Evolutionary conservation across 805 yeast species (phyloP).

Genomic region (Alloascoidea africana): DNA sequence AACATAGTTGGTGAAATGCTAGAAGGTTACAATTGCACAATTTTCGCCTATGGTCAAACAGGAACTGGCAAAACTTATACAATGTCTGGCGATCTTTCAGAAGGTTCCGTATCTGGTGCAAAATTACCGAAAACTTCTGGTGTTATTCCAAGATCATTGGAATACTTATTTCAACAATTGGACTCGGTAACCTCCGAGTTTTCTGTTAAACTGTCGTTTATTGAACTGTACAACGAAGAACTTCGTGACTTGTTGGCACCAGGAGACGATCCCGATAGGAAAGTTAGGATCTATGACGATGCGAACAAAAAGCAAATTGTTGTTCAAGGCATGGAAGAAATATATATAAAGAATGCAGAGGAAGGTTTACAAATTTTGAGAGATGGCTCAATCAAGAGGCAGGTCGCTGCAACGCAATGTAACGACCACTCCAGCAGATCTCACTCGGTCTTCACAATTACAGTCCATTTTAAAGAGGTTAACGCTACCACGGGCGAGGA

Average conservation of each 20-base stretch:
- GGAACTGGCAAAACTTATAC: constrained; percentile 80
- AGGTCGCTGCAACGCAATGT: constrained; percentile 65
- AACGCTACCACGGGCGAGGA: constrained; percentile 34
- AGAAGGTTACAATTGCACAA: constrained; percentile 66
- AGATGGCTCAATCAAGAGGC: constrained; percentile 46
- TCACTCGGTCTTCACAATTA: constrained; percentile 67
- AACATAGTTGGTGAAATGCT: constrained; percentile 54
- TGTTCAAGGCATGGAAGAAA: constrained; percentile 43
- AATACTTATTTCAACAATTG: constrained; percentile 30
- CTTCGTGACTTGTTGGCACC: constrained; percentile 50
- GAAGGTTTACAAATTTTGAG: constrained; percentile 36
- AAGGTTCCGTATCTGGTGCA: not conserved
- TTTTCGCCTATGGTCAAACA: constrained; percentile 84
- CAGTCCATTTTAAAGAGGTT: constrained; percentile 35
- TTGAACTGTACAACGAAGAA: constrained; percentile 83
- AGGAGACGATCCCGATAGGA: constrained; percentile 27
- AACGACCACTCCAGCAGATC: constrained; percentile 70
- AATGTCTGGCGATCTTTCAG: constrained; percentile 56
- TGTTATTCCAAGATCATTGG: constrained; percentile 30
- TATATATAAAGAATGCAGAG: constrained; percentile 30
- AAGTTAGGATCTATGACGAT: constrained; percentile 40
- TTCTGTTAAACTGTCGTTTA: constrained; percentile 61
- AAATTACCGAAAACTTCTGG: constrained; percentile 27
- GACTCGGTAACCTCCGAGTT: constrained; percentile 30
- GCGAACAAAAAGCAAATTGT: constrained; percentile 25